phyloP scores from a whole-genome alignment of 1,139 yeast genomes.

The Eremothecium sinecaudum region DNA sequence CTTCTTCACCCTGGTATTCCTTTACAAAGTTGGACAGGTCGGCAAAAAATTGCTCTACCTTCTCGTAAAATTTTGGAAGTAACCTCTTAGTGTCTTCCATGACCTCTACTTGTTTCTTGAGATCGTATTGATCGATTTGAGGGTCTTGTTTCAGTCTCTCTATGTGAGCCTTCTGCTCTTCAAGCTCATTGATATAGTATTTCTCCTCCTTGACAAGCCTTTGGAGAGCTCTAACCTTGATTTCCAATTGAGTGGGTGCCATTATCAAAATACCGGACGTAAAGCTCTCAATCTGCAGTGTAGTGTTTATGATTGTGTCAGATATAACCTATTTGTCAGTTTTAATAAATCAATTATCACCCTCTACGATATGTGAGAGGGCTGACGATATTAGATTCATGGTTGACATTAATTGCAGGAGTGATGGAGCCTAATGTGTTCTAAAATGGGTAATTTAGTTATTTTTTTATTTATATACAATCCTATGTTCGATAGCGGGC shows the following conservation, averaged over 20 bases:
- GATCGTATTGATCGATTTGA: constrained; percentile 56
- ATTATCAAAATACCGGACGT: constrained; percentile 37
- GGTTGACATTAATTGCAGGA: too few species aligned
- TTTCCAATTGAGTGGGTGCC: constrained; percentile 71
- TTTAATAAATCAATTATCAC: too few species aligned
- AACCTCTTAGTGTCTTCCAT: constrained; percentile 60
- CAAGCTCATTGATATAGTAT: constrained; percentile 54
- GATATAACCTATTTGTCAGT: too few species aligned
- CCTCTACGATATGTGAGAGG: too few species aligned
- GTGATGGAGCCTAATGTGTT: too few species aligned
- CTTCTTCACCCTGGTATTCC: constrained; percentile 37
- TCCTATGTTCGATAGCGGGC: too few species aligned
- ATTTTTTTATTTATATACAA: too few species aligned
- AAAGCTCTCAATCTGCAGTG: too few species aligned
- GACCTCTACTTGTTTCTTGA: constrained; percentile 58
- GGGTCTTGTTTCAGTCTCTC: constrained; percentile 33
- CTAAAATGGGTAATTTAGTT: too few species aligned
- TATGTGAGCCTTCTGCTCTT: constrained; percentile 49
- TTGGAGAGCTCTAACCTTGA: constrained; percentile 64
- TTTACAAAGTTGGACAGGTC: constrained; percentile 38
- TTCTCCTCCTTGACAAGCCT: constrained; percentile 65
- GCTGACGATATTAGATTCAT: too few species aligned
- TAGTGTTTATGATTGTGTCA: too few species aligned
- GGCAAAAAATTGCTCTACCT: constrained; percentile 42
- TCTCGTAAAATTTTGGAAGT: constrained; percentile 51